Conservation (phyloP, 305 asterid species). For the Fraxinus paxiana region DNA sequence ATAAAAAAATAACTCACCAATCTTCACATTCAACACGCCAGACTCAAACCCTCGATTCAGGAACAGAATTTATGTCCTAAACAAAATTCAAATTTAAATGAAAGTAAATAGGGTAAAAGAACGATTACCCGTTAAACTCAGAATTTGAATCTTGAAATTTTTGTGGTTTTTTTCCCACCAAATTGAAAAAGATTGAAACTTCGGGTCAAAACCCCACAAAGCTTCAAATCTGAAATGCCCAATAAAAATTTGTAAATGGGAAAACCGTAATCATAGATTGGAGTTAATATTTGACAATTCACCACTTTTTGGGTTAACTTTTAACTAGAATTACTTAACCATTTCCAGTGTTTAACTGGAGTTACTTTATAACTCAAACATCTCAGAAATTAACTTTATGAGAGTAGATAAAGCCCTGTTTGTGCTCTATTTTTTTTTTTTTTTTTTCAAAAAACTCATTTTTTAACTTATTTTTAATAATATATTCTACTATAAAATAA, state of each 20-base stretch:
- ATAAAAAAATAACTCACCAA: not conserved
- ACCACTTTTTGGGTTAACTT: slow-evolving; percentile 28
- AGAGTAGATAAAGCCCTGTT: too few relatives aligned
- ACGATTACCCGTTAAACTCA: slow-evolving; percentile 24
- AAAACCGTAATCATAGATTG: slow-evolving; percentile 26
- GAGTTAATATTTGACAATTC: slow-evolving; percentile 27
- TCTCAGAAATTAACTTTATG: not conserved
- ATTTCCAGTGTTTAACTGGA: slow-evolving; percentile 32
- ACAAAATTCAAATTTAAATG: slow-evolving; percentile 13
- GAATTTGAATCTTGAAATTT: slow-evolving; percentile 28
- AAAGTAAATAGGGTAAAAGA: not conserved
- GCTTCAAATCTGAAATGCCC: slow-evolving; percentile 39
- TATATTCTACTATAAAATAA: too few relatives aligned
- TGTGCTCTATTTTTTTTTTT: too few relatives aligned
- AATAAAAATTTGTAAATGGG: slow-evolving; percentile 29
- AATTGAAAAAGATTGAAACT: slow-evolving; percentile 31
- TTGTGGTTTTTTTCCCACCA: slow-evolving; percentile 35
- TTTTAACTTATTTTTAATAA: too few relatives aligned
- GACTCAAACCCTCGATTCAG: slow-evolving; percentile 36
- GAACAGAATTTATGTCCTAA: slow-evolving; percentile 1
- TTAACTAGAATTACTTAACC: slow-evolving; percentile 28
- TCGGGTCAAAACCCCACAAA: slow-evolving; percentile 39
- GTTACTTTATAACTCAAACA: slow-evolving; percentile 29
- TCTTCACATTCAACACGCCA: slow-evolving; percentile 21
- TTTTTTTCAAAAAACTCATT: too few relatives aligned